Evolutionary conservation across 495 filamentous ascomycete species (phyloP), one percentile per base, ranked within the genome.

Genomic region (Hyaloscypha hepaticicola): DNA sequence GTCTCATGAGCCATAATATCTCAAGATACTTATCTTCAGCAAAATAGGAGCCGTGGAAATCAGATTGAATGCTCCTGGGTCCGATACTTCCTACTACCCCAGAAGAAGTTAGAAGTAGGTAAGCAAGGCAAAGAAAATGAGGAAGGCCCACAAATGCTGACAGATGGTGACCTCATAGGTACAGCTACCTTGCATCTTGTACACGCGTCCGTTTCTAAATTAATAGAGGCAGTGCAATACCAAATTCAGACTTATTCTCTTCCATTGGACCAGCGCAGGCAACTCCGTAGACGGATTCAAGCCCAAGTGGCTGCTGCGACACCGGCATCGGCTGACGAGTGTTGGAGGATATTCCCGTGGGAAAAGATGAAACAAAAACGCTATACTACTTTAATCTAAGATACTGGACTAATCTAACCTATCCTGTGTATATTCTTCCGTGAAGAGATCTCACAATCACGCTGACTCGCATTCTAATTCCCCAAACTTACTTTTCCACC

Each of bases 331-430:
- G 28, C 51, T 63, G 24, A 63, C 28, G 2, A 51, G 53, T 64
- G 16, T 52, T 58, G 29, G 25, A 58, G 29, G 62, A 58, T 58
- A 64, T 64, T 65, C 53, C 28, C 34, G 27, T 59, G n/a, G 22
- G 63, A 53, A 55, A 45, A 55, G 14, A 50, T 59, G 22, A 58
- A 55, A 59, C 26, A 60, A 59, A 58, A 58, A 65, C 25, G 60
- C 49, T 27, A 64, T 64, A 64, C 53, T 64, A 25, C 63, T 65
- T 65, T 60, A 60, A 60, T 59, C 56, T 59, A 60, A 60, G 19
- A 65, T 65, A 52, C 55, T 65, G 27, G 26, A 29, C 62, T 64
- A 64, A 65, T 50, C 51, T 64, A 64, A 57, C 61, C 12, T 60
- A 60, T 27, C 38, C 19, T 55, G 11, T 60, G 25, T 58, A 58